phyloP scores from a whole-genome alignment of 441 rosid genomes.

The Gossypium trilobum region DNA sequence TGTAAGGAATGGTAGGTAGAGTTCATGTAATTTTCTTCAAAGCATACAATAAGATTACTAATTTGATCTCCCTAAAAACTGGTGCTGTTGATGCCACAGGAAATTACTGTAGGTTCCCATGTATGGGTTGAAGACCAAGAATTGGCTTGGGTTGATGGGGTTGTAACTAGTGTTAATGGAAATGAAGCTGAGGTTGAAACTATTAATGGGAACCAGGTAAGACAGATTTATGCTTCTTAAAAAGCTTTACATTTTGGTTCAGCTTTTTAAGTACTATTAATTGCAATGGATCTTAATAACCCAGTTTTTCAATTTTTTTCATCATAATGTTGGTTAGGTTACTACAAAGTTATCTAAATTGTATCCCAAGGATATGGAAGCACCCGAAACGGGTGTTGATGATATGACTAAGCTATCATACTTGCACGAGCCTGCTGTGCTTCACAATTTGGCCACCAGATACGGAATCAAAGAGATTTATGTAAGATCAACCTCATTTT shows the following conservation, averaged over 20 bases:
- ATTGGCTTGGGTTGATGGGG: slow-evolving; percentile 60
- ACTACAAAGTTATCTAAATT: slow-evolving; percentile 43
- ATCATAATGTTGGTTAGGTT: slow-evolving; percentile 33
- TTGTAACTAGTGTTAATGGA: slow-evolving; percentile 42
- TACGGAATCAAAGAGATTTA: slow-evolving; percentile 58
- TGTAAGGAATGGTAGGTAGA: not conserved
- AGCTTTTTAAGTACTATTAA: not conserved
- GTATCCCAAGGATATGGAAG: slow-evolving; percentile 55
- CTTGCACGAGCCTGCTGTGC: slow-evolving; percentile 77
- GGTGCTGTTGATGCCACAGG: slow-evolving; percentile 35
- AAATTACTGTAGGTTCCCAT: slow-evolving; percentile 50
- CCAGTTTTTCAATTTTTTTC: not conserved
- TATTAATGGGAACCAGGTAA: slow-evolving; percentile 41
- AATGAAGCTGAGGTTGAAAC: slow-evolving; percentile 58
- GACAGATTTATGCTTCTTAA: not conserved
- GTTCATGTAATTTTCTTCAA: not conserved
- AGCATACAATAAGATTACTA: not conserved
- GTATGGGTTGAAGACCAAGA: slow-evolving; percentile 72
- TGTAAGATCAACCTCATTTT: slow-evolving; percentile 41
- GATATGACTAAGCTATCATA: slow-evolving; percentile 82
- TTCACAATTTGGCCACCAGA: slow-evolving; percentile 61
- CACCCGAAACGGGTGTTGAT: slow-evolving; percentile 65
- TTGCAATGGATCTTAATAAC: not conserved
- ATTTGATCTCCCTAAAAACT: not conserved
- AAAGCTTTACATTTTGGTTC: not conserved